Evolutionary conservation across 2,329 filamentous ascomycete species (phyloP).

Genomic region (Colletotrichum sidae): DNA sequence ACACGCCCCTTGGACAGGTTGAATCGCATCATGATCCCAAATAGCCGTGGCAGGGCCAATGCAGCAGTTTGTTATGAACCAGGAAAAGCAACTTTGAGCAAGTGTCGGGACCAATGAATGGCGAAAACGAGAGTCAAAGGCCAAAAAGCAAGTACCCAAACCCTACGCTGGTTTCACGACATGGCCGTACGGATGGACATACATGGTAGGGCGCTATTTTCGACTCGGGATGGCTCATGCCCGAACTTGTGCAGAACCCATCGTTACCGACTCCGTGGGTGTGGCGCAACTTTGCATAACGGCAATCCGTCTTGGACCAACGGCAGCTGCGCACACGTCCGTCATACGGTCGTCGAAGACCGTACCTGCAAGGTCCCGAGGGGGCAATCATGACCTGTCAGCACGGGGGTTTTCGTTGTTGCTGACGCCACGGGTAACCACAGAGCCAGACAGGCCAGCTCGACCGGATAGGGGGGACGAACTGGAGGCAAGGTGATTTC

Average conservation of each 20-base stretch:
- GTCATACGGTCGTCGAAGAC: conserved; percentile 1
- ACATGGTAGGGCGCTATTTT: neutral
- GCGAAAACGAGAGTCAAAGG: conserved; percentile 5
- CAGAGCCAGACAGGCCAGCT: conserved; percentile 6
- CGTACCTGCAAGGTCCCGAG: conserved; percentile 37
- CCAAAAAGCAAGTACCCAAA: conserved; percentile 14
- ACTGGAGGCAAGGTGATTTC: conserved; percentile 15
- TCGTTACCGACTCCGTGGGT: conserved; percentile 37
- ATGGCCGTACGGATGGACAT: conserved; percentile 8
- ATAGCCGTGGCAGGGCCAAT: too few relatives aligned
- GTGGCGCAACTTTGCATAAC: conserved; percentile 38
- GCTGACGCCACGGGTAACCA: conserved; percentile 17
- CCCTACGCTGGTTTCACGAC: conserved; percentile 23
- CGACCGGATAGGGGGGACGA: neutral
- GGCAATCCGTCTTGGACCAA: neutral
- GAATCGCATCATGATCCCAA: too few relatives aligned
- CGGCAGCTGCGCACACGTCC: conserved; percentile 1
- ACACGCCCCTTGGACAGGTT: too few relatives aligned
- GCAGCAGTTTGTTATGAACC: too few relatives aligned
- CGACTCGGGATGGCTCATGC: conserved; percentile 1
- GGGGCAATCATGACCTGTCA: conserved; percentile 12
- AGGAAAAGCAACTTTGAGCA: neutral
- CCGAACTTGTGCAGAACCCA: conserved; percentile 18
- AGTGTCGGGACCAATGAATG: conserved; percentile 1
- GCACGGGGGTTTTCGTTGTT: conserved; percentile 3